Evolutionary conservation across 768 basidiomycete genomes (phyloP), one percentile per base, ranked within the genome.

Genomic region (Fomitopsis serialis): DNA sequence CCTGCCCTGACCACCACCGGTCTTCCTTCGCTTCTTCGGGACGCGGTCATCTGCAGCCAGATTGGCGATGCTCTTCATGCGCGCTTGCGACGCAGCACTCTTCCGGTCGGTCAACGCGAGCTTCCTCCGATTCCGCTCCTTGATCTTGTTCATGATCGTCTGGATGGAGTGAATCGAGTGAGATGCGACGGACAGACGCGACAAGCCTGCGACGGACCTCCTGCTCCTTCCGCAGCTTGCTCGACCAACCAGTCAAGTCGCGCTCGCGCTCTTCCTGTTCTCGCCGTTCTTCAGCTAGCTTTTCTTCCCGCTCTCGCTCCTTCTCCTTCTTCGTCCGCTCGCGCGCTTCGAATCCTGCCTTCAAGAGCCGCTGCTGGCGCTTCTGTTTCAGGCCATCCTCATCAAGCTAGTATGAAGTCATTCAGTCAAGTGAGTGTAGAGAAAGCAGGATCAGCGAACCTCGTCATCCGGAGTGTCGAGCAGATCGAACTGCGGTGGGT

Each of bases 361-460:
- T 98, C 73, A 95, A 73, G 29, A 98, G 76, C 59, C 84, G 88
- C 66, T 99, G 97, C 63, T 87, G 90, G 63, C 85, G 85, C 74
- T 98, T 99, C 69, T 99, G 97, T 66, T 91, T 98, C 34, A 98
- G 66, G 23, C 84, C 79, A 37, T 96, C 94, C 63, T 98, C 95
- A 61, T 92, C 90, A 8, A 93, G 77, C 87, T 92, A 54, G 17
- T 24, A 34, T 17, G 2, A 32, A 36, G 12, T 1, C n/a, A n/a
- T n/a, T n/a, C n/a, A n/a, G n/a, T n/a, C n/a, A n/a, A n/a, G n/a
- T n/a, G n/a, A n/a, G n/a, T n/a, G n/a, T n/a, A 40, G 40, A 42
- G 46, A n/a, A 1, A 34, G 21, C n/a, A n/a, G n/a, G n/a, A 22
- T 21, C 6, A 22, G n/a, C 34, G 17, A 57, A 94, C 87, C 54